Evolutionary conservation across 1,284 basidiomycete genomes (phyloP), one percentile per base, ranked within the genome.

Genomic region (Lignosus rhinocerotis): DNA sequence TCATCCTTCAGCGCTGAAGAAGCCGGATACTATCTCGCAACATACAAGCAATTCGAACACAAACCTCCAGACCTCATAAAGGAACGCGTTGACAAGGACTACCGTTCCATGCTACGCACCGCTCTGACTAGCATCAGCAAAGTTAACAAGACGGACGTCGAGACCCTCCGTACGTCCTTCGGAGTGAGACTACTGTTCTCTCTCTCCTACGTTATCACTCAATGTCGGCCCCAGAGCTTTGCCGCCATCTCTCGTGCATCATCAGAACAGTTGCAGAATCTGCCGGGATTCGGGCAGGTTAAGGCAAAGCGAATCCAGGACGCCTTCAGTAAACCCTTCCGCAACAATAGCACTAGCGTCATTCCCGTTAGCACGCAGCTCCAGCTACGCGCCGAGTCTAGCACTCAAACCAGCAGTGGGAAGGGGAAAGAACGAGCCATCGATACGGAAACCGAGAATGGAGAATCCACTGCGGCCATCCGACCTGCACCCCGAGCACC

Each of bases 61-160:
- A 96, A 92, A 67, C 87, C 95, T 3, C 95, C 96, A 5, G 92
- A 96, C 69, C 76, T 94, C 64, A 96, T 99, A 75, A 96, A 96
- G 73, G 96, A 98, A 72, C 87, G 93, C 30, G 80, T 93, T 6
- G 93, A 95, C 70, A 93, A 96, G 66, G 91, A 93, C 66, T 95
- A 97, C 69, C 75, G 83, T 60, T 86, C 92, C 6, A 83, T 94
- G 67, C 75, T 98, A 12, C 90, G 92, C 41, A 85, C 87, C n/a
- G 85, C 93, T 0, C 78, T 99, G 36, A 99, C 96, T 0, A 88
- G 86, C 64, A 92, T 98, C 63, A 90, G 86, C 68, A 95, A 93
- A 66, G 90, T 99, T 57, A 99, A 99, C 77, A 98, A 96, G 79
- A 98, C 96, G 0, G 97, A 99, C 69, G 94, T 96, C 0, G 87